A percentile compares a stretch with the other conserved stretches of the same genome.
These are phyloP conservation scores for Diaporthe destruens DNA, from an alignment of 2,329 filamentous ascomycete genomes.

Conservation along the genomic window DNA sequence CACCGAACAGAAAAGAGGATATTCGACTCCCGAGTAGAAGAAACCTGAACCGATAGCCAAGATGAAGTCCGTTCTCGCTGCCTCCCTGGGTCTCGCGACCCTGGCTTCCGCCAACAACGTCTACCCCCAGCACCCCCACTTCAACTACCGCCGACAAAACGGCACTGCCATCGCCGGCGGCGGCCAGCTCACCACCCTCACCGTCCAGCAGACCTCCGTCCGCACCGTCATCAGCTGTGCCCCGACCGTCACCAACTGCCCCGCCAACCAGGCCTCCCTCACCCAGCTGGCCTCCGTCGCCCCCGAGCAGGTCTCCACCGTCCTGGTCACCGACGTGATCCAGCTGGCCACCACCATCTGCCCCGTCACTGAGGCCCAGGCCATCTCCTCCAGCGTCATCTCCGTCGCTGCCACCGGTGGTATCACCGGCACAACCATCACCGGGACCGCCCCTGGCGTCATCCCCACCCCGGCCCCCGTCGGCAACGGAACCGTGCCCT, in stretches of 20 bases:
- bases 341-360: conserved; percentile 56
- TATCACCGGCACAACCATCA: conserved; percentile 55
- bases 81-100: conserved; percentile 59
- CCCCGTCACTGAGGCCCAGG: conserved; percentile 56
- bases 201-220: conserved; percentile 52
- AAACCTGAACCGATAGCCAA: conserved; percentile 49
- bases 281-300: conserved; percentile 48
- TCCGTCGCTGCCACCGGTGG: conserved; percentile 49
- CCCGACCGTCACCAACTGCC: conserved; percentile 56
- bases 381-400: conserved; percentile 54
- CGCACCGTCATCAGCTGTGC: conserved; percentile 55
- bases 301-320: conserved; percentile 45
- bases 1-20: conserved; percentile 38
- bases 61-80: conserved; percentile 60
- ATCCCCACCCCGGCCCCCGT: conserved; percentile 41
- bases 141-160: conserved; percentile 49
- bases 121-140: conserved; percentile 53
- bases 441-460: conserved; percentile 54
- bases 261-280: conserved; percentile 49
- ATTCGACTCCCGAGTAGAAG: conserved; percentile 41
- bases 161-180: conserved; percentile 34
- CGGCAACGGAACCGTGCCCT: conserved; percentile 36
- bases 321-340: conserved; percentile 55
- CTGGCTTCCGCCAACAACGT: conserved; percentile 57
- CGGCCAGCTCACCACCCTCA: conserved; percentile 53